phyloP scores from a whole-genome alignment of 108 stramenopile genomes.

The Stephanodiscus minutulus region DNA sequence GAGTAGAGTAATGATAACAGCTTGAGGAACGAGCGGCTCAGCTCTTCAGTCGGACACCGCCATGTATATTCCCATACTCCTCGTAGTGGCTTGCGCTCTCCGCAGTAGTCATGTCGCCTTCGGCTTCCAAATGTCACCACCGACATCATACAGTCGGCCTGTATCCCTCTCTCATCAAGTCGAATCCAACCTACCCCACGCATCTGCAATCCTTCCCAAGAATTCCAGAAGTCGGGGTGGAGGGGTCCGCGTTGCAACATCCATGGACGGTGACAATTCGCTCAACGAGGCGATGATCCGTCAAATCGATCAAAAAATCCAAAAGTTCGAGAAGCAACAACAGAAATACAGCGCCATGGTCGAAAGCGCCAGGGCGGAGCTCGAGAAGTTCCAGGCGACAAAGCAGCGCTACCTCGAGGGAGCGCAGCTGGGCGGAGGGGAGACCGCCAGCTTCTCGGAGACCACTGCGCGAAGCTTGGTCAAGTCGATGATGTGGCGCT shows the following conservation, averaged over 20 bases:
- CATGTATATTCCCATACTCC: constrained; percentile 2
- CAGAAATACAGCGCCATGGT: constrained; percentile 59
- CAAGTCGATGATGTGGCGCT: constrained; percentile 86
- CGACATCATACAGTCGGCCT: constrained; percentile 27
- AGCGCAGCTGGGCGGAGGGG: constrained; percentile 22
- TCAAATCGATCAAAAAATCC: constrained; percentile 74
- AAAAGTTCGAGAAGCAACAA: constrained; percentile 53
- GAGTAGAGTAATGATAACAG: too few relatives aligned
- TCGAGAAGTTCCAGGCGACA: constrained; percentile 56
- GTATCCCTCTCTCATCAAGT: constrained; percentile 16
- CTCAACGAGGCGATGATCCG: constrained; percentile 49
- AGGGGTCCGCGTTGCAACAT: constrained; percentile 33
- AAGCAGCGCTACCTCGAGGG: constrained; percentile 76
- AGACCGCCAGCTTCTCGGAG: constrained; percentile 67
- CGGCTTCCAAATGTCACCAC: constrained; percentile 42
- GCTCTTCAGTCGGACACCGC: not conserved
- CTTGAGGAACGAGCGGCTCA: not conserved
- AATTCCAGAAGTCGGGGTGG: constrained; percentile 9
- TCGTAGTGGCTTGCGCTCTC: constrained; percentile 22
- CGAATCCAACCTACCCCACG: constrained; percentile 19
- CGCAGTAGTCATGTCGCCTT: constrained; percentile 37
- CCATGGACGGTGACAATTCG: constrained; percentile 30
- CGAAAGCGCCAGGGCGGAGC: constrained; percentile 49
- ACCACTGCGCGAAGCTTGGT: constrained; percentile 76
- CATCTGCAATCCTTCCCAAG: constrained; percentile 25